Percentiles rank a stretch among this genome's conserved stretches.
phyloP scores from a whole-genome alignment of 208 protist genomes.

The Leishmania aethiopica region DNA sequence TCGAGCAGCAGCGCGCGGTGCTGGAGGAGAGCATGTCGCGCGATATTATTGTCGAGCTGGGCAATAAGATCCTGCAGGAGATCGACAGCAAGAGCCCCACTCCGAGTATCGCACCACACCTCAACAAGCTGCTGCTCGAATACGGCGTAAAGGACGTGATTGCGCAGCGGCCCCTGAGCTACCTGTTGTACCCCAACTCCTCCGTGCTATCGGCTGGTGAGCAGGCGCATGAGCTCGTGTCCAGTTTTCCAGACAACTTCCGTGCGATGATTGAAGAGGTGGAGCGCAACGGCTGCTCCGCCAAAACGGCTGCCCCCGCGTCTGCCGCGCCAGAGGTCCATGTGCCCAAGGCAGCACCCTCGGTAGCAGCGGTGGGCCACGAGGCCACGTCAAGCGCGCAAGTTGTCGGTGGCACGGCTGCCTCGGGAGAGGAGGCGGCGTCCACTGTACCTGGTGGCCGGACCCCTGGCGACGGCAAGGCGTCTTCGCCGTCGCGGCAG shows the following conservation, averaged over 20 bases:
- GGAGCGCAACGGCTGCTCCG: conserved; percentile 75
- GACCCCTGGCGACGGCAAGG: not conserved
- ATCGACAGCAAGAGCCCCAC: conserved; percentile 90
- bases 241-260: conserved; percentile 84
- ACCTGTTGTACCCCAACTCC: conserved; percentile 81
- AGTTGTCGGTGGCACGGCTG: too few species aligned
- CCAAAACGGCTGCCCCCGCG: not conserved
- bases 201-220: conserved; percentile 46
- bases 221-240: conserved; percentile 74
- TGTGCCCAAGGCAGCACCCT: not conserved
- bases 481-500: not conserved
- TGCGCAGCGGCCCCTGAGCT: conserved; percentile 79
- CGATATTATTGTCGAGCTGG: conserved; percentile 83
- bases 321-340: not conserved
- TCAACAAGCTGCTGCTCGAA: conserved; percentile 70
- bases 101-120: conserved; percentile 81
- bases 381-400: not conserved
- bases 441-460: not conserved
- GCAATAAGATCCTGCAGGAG: conserved; percentile 74
- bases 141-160: conserved; percentile 84
- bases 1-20: conserved; percentile 79
- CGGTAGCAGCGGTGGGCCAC: not conserved
- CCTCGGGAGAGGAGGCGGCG: not conserved
- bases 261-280: conserved; percentile 79
- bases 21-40: conserved; percentile 78